These are phyloP conservation scores for Trichomonascaceae sp. DNA, from an alignment of 1,139 yeast genomes.

Conservation along the genomic window DNA sequence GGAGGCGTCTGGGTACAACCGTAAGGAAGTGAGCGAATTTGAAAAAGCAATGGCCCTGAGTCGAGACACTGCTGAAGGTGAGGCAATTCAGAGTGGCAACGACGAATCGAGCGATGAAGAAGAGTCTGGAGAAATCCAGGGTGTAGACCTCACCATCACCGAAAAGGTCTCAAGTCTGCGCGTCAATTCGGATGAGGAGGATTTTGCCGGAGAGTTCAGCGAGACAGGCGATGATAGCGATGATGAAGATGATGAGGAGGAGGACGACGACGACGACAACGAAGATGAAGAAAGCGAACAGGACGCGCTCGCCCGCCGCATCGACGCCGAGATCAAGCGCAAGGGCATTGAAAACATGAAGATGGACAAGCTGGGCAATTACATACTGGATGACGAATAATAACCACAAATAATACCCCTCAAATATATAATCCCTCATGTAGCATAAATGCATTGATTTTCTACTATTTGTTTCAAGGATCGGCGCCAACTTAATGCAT, in stretches of 20 bases:
- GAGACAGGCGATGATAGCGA: slow-evolving; percentile 11
- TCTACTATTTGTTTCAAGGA: too few species aligned
- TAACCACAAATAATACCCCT: too few species aligned
- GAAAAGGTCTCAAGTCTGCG: too few species aligned
- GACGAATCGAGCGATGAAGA: slow-evolving; percentile 16
- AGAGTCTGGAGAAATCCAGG: too few species aligned
- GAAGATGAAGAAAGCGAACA: slow-evolving; percentile 26
- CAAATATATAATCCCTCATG: too few species aligned
- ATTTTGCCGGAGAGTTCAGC: slow-evolving; percentile 8
- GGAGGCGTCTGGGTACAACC: slow-evolving; percentile 83
- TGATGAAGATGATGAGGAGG: slow-evolving; percentile 13
- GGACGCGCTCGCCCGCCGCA: slow-evolving; percentile 18
- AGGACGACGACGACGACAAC: slow-evolving; percentile 20
- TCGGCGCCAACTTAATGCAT: too few species aligned
- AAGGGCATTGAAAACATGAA: slow-evolving; percentile 66
- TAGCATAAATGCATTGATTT: too few species aligned
- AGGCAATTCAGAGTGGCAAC: slow-evolving; percentile 22
- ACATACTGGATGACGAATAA: slow-evolving; percentile 41
- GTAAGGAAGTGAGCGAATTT: slow-evolving; percentile 57
- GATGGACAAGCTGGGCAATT: slow-evolving; percentile 73
- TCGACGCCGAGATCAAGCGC: slow-evolving; percentile 28
- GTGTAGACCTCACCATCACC: too few species aligned
- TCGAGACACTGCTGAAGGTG: too few species aligned
- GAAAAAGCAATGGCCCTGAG: slow-evolving; percentile 55
- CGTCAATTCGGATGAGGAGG: slow-evolving; percentile 16